Conservation (phyloP, 78 protist species). For the Dictyostelium purpureum region DNA sequence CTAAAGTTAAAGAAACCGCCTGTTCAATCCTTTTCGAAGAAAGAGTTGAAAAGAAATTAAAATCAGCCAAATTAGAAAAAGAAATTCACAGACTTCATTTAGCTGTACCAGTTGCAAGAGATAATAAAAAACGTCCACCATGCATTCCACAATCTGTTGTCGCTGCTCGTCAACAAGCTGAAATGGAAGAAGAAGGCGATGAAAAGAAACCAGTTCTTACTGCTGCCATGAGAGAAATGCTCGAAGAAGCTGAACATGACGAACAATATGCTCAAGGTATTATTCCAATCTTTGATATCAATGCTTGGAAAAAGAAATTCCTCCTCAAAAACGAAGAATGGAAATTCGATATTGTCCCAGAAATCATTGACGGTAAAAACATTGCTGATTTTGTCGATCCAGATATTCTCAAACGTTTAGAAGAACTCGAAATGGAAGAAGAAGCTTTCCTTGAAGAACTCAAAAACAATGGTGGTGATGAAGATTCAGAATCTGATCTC, state of each 20-base stretch:
- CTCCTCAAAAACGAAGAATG: slow-evolving; percentile 87
- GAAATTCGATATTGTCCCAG: slow-evolving; percentile 97
- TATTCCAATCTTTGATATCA: slow-evolving; percentile 46
- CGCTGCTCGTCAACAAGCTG: background rate
- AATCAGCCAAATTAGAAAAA: slow-evolving; percentile 30
- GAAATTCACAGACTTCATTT: slow-evolving; percentile 86
- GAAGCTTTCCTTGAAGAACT: slow-evolving; percentile 64
- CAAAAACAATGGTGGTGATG: slow-evolving; percentile 3
- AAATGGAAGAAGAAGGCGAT: slow-evolving; percentile 2
- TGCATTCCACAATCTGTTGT: slow-evolving; percentile 77
- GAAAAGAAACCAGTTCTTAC: slow-evolving; percentile 35
- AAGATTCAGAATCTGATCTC: slow-evolving; percentile 18
- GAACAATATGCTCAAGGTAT: slow-evolving; percentile 37
- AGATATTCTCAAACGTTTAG: slow-evolving; percentile 89
- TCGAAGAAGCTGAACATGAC: slow-evolving; percentile 42
- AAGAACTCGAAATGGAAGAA: slow-evolving; percentile 94
- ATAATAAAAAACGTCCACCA: slow-evolving; percentile 84
- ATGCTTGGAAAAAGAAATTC: slow-evolving; percentile 66
- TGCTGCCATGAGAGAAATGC: slow-evolving; percentile 18
- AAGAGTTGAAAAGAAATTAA: slow-evolving; percentile 87
- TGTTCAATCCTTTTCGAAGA: slow-evolving; percentile 94
- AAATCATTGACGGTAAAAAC: slow-evolving; percentile 98
- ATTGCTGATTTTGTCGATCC: slow-evolving; percentile 98
- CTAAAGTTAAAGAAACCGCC: slow-evolving; percentile 89
- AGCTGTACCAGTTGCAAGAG: slow-evolving; percentile 90